phyloP scores from a whole-genome alignment of 2,329 filamentous ascomycete species.

The Aotearoamyces nothofagi region DNA sequence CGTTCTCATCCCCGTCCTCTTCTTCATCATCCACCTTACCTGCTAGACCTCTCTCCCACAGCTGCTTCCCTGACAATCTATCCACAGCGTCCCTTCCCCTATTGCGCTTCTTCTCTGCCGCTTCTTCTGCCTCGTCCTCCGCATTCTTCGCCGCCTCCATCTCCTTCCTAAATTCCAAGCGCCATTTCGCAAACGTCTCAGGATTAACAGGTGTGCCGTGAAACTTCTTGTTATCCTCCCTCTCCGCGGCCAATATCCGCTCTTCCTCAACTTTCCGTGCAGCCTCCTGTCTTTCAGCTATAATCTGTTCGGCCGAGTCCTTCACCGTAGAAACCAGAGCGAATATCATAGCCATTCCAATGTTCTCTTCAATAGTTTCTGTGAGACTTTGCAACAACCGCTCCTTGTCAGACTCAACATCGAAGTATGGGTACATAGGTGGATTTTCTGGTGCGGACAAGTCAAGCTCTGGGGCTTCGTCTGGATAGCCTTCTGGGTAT shows the following conservation, averaged over 20 bases:
- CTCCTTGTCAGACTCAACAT: constrained; percentile 65
- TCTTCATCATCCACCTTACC: constrained; percentile 52
- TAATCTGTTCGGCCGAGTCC: constrained; percentile 76
- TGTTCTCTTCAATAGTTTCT: constrained; percentile 73
- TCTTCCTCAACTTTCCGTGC: constrained; percentile 43
- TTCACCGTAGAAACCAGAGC: constrained; percentile 78
- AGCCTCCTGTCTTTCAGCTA: constrained; percentile 56
- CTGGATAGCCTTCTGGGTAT: constrained; percentile 84
- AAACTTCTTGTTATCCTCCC: constrained; percentile 93
- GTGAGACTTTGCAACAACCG: constrained; percentile 55
- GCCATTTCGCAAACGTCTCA: constrained; percentile 75
- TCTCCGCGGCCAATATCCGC: constrained; percentile 45
- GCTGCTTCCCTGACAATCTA: constrained; percentile 56
- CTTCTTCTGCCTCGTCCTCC: constrained; percentile 60
- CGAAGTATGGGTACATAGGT: constrained; percentile 56
- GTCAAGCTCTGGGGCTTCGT: constrained; percentile 71
- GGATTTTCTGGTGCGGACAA: constrained; percentile 59
- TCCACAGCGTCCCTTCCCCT: constrained; percentile 58
- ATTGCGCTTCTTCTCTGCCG: constrained; percentile 70
- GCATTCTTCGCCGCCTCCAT: constrained; percentile 56
- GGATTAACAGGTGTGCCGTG: constrained; percentile 79
- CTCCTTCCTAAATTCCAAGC: constrained; percentile 62
- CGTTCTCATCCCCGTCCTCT: too few species aligned
- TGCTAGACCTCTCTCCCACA: constrained; percentile 64
- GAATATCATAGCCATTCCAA: constrained; percentile 97